Conservation (phyloP, 768 basidiomycete genomes). For the Hypsizygus marmoreus region DNA sequence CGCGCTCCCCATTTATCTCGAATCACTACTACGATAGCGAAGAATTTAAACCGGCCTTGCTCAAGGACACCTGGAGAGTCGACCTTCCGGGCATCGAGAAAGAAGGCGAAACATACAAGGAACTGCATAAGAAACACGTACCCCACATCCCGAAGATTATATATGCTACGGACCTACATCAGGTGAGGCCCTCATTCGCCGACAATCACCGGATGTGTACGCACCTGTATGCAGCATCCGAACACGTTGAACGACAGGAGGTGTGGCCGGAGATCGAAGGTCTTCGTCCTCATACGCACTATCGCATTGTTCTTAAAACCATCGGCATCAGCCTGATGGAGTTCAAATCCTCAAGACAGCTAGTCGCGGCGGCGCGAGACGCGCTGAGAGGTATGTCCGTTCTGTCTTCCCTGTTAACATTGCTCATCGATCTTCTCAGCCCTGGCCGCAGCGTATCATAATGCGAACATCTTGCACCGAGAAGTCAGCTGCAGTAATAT, state of each 20-base stretch:
- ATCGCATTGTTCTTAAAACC: constrained; percentile 2
- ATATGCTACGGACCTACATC: background rate
- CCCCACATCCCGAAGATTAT: background rate
- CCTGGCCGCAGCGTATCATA: background rate
- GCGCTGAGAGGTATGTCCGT: background rate
- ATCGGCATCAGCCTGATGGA: background rate
- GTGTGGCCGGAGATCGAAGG: no score
- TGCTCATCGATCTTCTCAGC: background rate
- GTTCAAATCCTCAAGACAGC: background rate
- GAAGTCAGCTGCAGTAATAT: constrained; percentile 9
- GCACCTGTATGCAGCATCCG: background rate
- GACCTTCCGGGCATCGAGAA: background rate
- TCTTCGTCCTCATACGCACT: constrained; percentile 6
- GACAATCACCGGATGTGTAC: background rate
- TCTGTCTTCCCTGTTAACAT: background rate
- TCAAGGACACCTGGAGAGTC: background rate
- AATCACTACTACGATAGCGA: no score
- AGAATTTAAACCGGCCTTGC: background rate
- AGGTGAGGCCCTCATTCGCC: no score
- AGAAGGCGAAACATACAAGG: background rate
- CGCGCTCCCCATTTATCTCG: no score
- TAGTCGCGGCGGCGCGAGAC: background rate
- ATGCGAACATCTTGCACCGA: constrained; percentile 13
- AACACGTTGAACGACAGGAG: background rate
- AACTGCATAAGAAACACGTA: background rate